These are phyloP conservation scores for Ophiobolus disseminans DNA, from an alignment of 2,329 filamentous ascomycete species.

Conservation along the genomic window DNA sequence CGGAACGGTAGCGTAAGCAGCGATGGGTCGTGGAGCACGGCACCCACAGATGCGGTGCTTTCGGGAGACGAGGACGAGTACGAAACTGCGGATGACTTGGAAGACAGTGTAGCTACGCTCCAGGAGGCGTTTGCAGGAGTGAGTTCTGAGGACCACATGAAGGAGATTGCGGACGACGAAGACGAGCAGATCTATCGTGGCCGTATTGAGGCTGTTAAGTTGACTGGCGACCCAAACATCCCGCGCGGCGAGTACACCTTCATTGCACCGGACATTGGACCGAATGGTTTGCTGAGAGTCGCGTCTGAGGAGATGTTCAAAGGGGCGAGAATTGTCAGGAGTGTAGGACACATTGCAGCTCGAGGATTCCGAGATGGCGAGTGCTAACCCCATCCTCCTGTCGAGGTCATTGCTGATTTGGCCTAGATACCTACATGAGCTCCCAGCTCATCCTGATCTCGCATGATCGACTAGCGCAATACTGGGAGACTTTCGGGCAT, in stretches of 20 bases:
- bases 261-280: conserved; percentile 77
- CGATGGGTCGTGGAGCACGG: conserved; percentile 41
- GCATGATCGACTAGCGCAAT: conserved; percentile 77
- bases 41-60: conserved; percentile 27
- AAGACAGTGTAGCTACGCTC: conserved; percentile 51
- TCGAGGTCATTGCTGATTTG: conserved; percentile 3
- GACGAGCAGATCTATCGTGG: conserved; percentile 63
- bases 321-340: conserved; percentile 76
- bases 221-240: conserved; percentile 91
- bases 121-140: conserved; percentile 17
- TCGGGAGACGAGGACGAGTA: conserved; percentile 17
- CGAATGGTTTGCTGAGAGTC: conserved; percentile 67
- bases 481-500: conserved; percentile 71
- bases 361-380: conserved; percentile 75
- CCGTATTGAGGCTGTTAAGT: conserved; percentile 80
- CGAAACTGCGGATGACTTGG: conserved; percentile 32
- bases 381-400: conserved; percentile 38
- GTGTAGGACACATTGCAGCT: conserved; percentile 78
- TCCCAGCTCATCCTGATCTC: conserved; percentile 81
- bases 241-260: conserved; percentile 87
- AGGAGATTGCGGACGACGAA: conserved; percentile 2
- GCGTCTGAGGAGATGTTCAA: conserved; percentile 72
- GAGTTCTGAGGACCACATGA: not conserved
- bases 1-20: conserved; percentile 39
- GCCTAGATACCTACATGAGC: conserved; percentile 73